Conservation (phyloP, 192 early-diverging fungal species). For the Chytriomyces hyalinus region DNA sequence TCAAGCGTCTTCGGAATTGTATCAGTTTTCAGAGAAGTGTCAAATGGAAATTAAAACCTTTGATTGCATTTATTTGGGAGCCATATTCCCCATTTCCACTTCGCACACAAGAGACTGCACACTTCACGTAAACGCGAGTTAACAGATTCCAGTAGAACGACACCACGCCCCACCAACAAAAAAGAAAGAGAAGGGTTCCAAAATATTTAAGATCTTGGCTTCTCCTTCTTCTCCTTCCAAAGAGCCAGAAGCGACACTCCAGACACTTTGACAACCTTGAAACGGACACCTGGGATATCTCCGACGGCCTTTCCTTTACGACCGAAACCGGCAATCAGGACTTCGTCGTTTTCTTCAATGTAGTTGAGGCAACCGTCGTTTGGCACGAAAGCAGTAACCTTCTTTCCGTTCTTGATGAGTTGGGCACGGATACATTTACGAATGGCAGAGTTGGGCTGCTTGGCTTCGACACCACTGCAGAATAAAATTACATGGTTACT, state of each 20-base stretch:
- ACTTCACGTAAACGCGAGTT: too few relatives aligned
- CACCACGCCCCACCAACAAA: too few relatives aligned
- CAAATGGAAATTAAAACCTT: too few relatives aligned
- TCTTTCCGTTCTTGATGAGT: slow-evolving; percentile 99
- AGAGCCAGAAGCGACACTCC: slow-evolving; percentile 98
- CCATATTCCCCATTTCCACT: too few relatives aligned
- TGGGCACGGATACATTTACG: slow-evolving; percentile 99
- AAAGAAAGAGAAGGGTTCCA: not conserved
- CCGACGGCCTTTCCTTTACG: slow-evolving; percentile 98
- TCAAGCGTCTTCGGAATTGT: too few relatives aligned
- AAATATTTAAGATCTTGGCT: slow-evolving; percentile 77
- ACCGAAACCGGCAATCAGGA: slow-evolving; percentile 99
- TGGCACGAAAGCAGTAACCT: slow-evolving; percentile 99
- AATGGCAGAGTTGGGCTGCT: slow-evolving; percentile 99
- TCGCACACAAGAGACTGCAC: too few relatives aligned
- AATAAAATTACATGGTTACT: not conserved
- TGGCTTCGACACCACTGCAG: slow-evolving; percentile 97
- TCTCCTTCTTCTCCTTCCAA: slow-evolving; percentile 99
- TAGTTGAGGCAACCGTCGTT: slow-evolving; percentile 99
- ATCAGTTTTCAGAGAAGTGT: too few relatives aligned
- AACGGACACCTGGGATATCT: slow-evolving; percentile 99
- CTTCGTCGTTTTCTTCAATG: slow-evolving; percentile 99
- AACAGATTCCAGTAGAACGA: too few relatives aligned
- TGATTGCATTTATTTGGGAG: too few relatives aligned
- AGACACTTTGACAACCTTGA: slow-evolving; percentile 99